Conservation (phyloP, 495 filamentous ascomycete genomes). For the Penicillium soppii region DNA sequence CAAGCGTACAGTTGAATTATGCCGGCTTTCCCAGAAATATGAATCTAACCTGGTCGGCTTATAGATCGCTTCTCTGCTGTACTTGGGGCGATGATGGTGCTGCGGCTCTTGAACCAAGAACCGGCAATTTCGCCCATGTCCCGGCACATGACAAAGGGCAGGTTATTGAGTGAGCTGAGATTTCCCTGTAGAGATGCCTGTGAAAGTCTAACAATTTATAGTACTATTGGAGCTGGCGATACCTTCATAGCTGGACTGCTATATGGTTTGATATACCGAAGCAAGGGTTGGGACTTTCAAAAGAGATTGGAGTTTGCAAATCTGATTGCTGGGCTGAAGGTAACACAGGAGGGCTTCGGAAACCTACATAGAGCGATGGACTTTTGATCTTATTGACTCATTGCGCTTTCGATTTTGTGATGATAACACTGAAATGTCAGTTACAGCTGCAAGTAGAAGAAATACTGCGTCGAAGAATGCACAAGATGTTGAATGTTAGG, state of each 20-base stretch:
- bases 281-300: slow-evolving; percentile 48
- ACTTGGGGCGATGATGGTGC: slow-evolving; percentile 69
- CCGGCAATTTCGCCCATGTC: slow-evolving; percentile 38
- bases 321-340: slow-evolving; percentile 65
- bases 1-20: slow-evolving; percentile 40
- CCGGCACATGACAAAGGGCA: slow-evolving; percentile 44
- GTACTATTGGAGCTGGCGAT: slow-evolving; percentile 70
- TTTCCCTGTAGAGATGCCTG: background rate
- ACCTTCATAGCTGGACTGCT: slow-evolving; percentile 74
- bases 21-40: background rate
- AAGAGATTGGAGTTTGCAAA: slow-evolving; percentile 62
- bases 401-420: no score
- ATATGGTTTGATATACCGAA: slow-evolving; percentile 55
- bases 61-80: slow-evolving; percentile 59
- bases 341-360: slow-evolving; percentile 63
- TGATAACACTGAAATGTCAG: no score
- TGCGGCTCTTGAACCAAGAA: slow-evolving; percentile 41
- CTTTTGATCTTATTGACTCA: background rate
- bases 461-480: no score
- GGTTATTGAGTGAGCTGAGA: slow-evolving; percentile 62
- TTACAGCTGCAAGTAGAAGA: no score
- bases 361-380: slow-evolving; percentile 42
- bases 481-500: background rate
- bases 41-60: background rate
- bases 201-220: slow-evolving; percentile 27